Conservation (phyloP, 495 filamentous ascomycete species). For the Thozetella sp. region DNA sequence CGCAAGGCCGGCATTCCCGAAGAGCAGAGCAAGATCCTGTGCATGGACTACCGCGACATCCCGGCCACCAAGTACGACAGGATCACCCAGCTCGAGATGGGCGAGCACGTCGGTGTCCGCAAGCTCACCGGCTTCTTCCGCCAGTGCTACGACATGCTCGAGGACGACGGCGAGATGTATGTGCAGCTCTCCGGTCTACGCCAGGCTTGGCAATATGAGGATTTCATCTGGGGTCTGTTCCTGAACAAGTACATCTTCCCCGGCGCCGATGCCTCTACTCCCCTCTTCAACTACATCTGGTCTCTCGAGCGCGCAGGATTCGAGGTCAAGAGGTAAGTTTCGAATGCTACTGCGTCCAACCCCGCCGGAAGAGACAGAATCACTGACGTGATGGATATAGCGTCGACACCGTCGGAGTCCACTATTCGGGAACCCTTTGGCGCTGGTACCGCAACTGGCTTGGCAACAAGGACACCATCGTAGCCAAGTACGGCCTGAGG, state of each 20-base stretch:
- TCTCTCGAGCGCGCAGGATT: constrained; percentile 76
- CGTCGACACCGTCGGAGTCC: constrained; percentile 88
- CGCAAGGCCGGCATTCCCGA: constrained; percentile 68
- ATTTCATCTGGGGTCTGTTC: constrained; percentile 84
- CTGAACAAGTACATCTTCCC: constrained; percentile 95
- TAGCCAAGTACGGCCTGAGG: constrained; percentile 90
- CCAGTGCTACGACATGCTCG: constrained; percentile 82
- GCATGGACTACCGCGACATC: constrained; percentile 87
- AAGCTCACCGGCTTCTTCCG: constrained; percentile 68
- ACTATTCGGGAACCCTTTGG: constrained; percentile 97
- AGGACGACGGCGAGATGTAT: constrained; percentile 84
- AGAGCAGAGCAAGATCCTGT: constrained; percentile 73
- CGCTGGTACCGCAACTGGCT: constrained; percentile 99
- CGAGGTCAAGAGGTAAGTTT: constrained; percentile 59
- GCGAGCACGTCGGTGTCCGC: constrained; percentile 84
- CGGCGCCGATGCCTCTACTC: constrained; percentile 83
- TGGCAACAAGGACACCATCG: constrained; percentile 91
- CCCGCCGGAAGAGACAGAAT: background rate
- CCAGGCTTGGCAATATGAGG: constrained; percentile 87
- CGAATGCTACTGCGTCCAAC: constrained; percentile 25
- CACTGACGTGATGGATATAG: background rate
- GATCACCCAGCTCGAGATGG: constrained; percentile 90
- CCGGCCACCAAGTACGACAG: constrained; percentile 74
- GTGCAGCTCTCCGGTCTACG: constrained; percentile 82
- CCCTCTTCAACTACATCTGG: constrained; percentile 71